Percentiles rank a stretch among this genome's conserved stretches.
These are phyloP conservation scores for Peniophora sp. DNA, from an alignment of 1,284 basidiomycete genomes.

Conservation along the genomic window DNA sequence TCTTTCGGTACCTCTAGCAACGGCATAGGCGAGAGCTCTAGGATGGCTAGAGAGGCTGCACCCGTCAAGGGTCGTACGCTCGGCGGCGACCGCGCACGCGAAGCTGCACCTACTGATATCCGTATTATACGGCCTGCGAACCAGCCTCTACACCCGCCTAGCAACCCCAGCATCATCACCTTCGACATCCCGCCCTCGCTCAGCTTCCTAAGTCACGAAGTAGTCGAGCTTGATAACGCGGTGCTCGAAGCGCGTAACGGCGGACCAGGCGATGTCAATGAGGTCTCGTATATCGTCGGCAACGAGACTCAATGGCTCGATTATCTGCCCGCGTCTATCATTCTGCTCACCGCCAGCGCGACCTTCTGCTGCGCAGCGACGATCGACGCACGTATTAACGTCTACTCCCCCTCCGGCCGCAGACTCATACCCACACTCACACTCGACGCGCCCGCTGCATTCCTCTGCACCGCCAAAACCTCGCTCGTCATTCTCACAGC, in stretches of 20 bases:
- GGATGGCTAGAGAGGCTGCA: constrained; percentile 26
- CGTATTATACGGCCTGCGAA: constrained; percentile 35
- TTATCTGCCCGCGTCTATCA: constrained; percentile 66
- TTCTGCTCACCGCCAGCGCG: constrained; percentile 58
- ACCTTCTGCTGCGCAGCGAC: constrained; percentile 70
- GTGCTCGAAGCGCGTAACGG: constrained; percentile 77
- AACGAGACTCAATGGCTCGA: constrained; percentile 83
- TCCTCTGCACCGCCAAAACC: constrained; percentile 57
- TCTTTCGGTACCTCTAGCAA: background rate
- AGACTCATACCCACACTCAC: constrained; percentile 71
- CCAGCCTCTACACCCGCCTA: background rate
- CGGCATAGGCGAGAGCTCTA: background rate
- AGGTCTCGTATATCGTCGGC: constrained; percentile 57
- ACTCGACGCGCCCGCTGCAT: constrained; percentile 64
- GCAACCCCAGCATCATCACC: constrained; percentile 1
- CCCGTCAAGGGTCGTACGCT: constrained; percentile 51
- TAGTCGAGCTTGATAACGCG: constrained; percentile 57
- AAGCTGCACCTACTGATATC: constrained; percentile 27
- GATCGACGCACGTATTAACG: constrained; percentile 68
- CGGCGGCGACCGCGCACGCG: constrained; percentile 60
- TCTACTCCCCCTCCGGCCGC: constrained; percentile 77
- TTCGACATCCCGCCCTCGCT: constrained; percentile 46
- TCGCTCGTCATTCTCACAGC: constrained; percentile 69
- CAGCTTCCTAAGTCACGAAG: constrained; percentile 46
- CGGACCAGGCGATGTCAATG: constrained; percentile 56